Conservation (phyloP, 805 yeast species). For the Yamadazyma endophytica region DNA sequence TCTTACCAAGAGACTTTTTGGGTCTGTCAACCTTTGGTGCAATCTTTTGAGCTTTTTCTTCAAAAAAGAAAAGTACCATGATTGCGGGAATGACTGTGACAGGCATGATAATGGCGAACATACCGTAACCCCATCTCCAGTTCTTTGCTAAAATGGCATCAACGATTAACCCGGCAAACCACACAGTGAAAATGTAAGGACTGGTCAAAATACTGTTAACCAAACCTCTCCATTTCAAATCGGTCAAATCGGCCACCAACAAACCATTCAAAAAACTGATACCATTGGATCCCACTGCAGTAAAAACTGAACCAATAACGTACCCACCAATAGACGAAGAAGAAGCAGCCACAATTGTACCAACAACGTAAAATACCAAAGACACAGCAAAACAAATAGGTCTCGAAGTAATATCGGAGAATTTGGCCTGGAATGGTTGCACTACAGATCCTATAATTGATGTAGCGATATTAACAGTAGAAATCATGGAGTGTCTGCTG, state of each 20-base stretch:
- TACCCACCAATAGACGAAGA: slow-evolving; percentile 17
- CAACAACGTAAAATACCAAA: slow-evolving; percentile 16
- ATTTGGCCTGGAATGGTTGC: slow-evolving; percentile 18
- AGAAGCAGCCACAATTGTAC: slow-evolving; percentile 19
- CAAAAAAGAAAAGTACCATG: slow-evolving; percentile 24
- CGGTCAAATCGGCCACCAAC: slow-evolving; percentile 20
- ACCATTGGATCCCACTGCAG: slow-evolving; percentile 19
- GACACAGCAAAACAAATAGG: slow-evolving; percentile 17
- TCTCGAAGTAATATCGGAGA: slow-evolving; percentile 21
- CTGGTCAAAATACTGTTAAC: slow-evolving; percentile 17
- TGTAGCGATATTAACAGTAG: slow-evolving; percentile 20
- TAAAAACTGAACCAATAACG: slow-evolving; percentile 19
- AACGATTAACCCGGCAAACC: slow-evolving; percentile 39
- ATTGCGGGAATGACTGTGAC: slow-evolving; percentile 32
- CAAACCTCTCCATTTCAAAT: slow-evolving; percentile 22
- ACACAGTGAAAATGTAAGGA: slow-evolving; percentile 39
- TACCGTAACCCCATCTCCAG: slow-evolving; percentile 55
- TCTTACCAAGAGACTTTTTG: slow-evolving; percentile 1
- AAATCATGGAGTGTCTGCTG: slow-evolving; percentile 17
- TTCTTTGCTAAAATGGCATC: slow-evolving; percentile 24
- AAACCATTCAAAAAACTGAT: slow-evolving; percentile 13
- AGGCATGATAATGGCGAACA: slow-evolving; percentile 46
- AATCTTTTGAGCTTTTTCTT: slow-evolving; percentile 21
- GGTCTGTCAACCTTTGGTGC: slow-evolving; percentile 4
- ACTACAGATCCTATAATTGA: slow-evolving; percentile 18